Base-by-base conservation (phyloP, 768 basidiomycete genomes). In the Heimioporus sp. region DNA sequence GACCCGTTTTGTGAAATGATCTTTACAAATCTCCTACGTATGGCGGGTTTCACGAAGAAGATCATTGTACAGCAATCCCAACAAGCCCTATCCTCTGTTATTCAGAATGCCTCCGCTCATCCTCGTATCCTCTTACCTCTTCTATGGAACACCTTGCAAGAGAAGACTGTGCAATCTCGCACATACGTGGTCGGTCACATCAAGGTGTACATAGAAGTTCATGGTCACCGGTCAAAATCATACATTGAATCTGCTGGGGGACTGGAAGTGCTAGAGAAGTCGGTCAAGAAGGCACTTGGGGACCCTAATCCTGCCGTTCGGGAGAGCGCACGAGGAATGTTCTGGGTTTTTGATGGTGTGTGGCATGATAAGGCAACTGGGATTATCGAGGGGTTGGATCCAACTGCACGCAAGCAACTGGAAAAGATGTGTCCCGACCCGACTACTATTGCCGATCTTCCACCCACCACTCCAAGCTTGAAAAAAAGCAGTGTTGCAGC, bases 11-110 rank as follows among this genome's bases (percentile, higher is more conserved):
- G 86, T 63, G 97, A 98, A 44, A 67, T 76, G 2, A 63, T 97
- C 4, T 75, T 92, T 52, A 79, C 80, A n/a, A 80, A 87, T 61
- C 79, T 95, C 12, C 75, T 95, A 38, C 85, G 84, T 55, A 88
- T 98, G 90, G 83, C 90, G 28, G 85, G 84, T 9, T 85, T 90
- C 49, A 98, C 95, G 31, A 99, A 99, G 72, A 96, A 95, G 67
- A 85, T 98, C 43, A 81, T 84, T 20, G 92, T 89, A 5, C 86
- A 92, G 50, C 87, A 87, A 53, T 90, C 95, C 1, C 97, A 98
- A 66, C 74, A 78, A 2, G 76, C 83, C 2, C 79, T 91, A 10
- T 76, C 78, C 2, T 70, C 76, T n/a, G 74, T 98, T 52, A 81
- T 98, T 17, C 75, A 75, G 2, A 70, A 87, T 59, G 80, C 85